Conservation (phyloP, 2,329 filamentous ascomycete species). For the Graphilbum fragrans region DNA sequence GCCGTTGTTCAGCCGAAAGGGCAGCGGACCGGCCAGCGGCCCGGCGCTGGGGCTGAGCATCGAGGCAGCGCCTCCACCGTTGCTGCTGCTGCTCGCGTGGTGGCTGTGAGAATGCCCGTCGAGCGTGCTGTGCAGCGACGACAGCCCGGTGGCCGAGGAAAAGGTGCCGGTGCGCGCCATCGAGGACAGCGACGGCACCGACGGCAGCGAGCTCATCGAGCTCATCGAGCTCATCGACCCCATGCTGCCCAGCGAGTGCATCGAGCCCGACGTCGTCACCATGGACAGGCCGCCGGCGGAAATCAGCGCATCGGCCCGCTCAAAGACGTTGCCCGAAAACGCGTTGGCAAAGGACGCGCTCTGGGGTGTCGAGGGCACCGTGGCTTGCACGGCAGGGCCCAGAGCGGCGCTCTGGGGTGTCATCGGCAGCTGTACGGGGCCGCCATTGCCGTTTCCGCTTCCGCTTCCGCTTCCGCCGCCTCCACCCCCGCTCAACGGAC, state of each 20-base stretch:
- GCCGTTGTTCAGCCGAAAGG: slow-evolving; percentile 17
- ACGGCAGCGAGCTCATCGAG: not conserved
- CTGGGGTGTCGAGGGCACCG: slow-evolving; percentile 61
- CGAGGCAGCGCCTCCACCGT: slow-evolving; percentile 5
- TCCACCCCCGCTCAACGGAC: slow-evolving; percentile 15
- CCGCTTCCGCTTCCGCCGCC: not conserved
- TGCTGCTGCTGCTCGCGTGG: too few species aligned
- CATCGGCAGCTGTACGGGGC: slow-evolving; percentile 45
- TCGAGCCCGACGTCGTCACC: slow-evolving; percentile 15
- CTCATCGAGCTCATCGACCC: too few species aligned
- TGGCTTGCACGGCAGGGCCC: slow-evolving; percentile 82
- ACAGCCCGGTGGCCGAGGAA: slow-evolving; percentile 42
- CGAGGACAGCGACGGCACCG: not conserved
- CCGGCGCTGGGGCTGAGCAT: slow-evolving; percentile 18
- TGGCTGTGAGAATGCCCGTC: not conserved
- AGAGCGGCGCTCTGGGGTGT: slow-evolving; percentile 83
- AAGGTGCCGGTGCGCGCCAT: slow-evolving; percentile 36
- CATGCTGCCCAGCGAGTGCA: not conserved
- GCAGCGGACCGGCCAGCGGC: slow-evolving; percentile 11
- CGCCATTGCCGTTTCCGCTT: slow-evolving; percentile 15
- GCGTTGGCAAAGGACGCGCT: slow-evolving; percentile 41
- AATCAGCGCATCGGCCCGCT: slow-evolving; percentile 45
- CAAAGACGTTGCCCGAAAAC: slow-evolving; percentile 47
- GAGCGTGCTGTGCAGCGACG: slow-evolving; percentile 17
- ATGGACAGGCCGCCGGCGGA: slow-evolving; percentile 46